Percentiles rank a stretch among this genome's conserved stretches.
Conservation (phyloP, 441 rosid species). For the Gossypium trilobum region DNA sequence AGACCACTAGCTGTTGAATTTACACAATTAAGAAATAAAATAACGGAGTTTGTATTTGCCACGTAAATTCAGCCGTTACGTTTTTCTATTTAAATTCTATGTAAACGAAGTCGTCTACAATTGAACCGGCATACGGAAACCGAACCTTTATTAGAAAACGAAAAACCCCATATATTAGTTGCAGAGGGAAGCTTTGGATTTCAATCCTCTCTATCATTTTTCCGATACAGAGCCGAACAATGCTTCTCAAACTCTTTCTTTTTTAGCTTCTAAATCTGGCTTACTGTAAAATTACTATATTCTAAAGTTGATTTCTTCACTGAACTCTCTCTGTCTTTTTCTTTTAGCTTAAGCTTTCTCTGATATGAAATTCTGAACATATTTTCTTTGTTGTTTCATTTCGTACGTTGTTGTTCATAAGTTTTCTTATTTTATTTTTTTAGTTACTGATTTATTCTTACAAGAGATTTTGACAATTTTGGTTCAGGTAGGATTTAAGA, state of each 20-base stretch:
- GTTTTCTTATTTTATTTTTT: neutral
- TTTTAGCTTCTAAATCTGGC: too few relatives aligned
- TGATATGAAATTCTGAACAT: neutral
- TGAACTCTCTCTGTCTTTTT: neutral
- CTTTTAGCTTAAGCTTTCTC: neutral
- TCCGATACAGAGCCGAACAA: neutral
- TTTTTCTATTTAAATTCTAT: neutral
- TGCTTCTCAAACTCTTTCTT: too few relatives aligned
- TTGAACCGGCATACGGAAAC: neutral
- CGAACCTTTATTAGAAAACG: neutral
- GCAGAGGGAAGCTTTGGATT: neutral
- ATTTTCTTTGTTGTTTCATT: conserved; percentile 9
- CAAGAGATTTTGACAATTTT: neutral
- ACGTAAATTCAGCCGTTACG: conserved; percentile 27
- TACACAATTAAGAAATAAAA: neutral
- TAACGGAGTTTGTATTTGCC: conserved; percentile 19
- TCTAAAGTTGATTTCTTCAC: too few relatives aligned
- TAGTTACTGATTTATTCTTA: neutral
- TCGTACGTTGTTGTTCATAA: neutral
- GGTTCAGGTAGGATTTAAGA: conserved; percentile 16
- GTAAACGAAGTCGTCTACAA: neutral
- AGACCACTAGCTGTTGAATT: too few relatives aligned
- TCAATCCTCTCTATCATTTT: neutral
- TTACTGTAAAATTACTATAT: too few relatives aligned
- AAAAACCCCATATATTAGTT: neutral